A percentile compares a stretch with the other conserved stretches of the same genome.
Conservation (phyloP, 1,139 yeast genomes). For the Scheffersomyces insectosa region DNA sequence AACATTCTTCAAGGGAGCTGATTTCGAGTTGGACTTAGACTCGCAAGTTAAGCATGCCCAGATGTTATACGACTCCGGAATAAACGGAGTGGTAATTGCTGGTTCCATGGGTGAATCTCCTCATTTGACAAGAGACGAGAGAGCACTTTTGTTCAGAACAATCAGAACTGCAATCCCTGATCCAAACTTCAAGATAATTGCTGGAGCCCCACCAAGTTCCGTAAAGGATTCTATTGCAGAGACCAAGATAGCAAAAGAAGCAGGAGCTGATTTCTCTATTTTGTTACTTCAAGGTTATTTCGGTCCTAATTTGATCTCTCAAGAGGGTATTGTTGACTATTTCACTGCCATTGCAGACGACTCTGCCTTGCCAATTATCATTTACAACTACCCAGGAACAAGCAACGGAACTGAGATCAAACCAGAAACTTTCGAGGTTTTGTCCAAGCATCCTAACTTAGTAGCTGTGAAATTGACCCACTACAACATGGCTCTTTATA, state of each 20-base stretch:
- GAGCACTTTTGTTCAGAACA: constrained; percentile 24
- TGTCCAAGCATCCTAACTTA: constrained; percentile 34
- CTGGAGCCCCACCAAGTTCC: constrained; percentile 33
- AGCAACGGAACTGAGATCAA: constrained; percentile 38
- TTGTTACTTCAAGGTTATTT: constrained; percentile 35
- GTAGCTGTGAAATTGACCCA: constrained; percentile 43
- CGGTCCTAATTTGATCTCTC: constrained; percentile 29
- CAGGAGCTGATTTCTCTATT: constrained; percentile 38
- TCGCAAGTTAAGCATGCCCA: constrained; percentile 45
- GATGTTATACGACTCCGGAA: constrained; percentile 39
- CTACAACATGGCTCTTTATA: constrained; percentile 26
- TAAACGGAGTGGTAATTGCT: constrained; percentile 46
- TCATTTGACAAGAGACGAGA: constrained; percentile 35
- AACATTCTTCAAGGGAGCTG: constrained; percentile 47
- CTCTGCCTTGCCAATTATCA: constrained; percentile 32
- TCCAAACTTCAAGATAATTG: constrained; percentile 26
- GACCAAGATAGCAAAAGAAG: constrained; percentile 22
- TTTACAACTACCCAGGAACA: constrained; percentile 42
- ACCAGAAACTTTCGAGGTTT: constrained; percentile 32
- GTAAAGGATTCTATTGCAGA: constrained; percentile 34
- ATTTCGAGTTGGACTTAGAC: constrained; percentile 39
- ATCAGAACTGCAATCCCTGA: constrained; percentile 28
- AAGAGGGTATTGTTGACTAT: constrained; percentile 37
- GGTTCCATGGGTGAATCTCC: constrained; percentile 50
- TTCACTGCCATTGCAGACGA: constrained; percentile 31